Conservation (phyloP, 2,329 filamentous ascomycete species). For the Septoria linicola region DNA sequence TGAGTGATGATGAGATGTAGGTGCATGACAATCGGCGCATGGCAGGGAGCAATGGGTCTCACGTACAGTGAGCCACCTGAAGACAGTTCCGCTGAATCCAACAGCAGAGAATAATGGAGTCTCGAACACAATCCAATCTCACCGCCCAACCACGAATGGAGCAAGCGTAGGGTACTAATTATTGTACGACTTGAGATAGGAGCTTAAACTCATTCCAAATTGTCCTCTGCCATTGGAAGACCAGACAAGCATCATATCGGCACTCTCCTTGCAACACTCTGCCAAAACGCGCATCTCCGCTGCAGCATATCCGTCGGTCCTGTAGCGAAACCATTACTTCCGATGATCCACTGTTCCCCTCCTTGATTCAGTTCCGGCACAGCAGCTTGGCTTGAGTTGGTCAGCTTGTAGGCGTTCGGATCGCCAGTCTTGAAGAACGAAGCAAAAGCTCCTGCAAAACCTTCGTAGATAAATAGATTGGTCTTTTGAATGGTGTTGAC, state of each 20-base stretch:
- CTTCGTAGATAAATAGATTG: slow-evolving; percentile 56
- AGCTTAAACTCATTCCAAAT: too few species aligned
- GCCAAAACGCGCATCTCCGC: slow-evolving; percentile 57
- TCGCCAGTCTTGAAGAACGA: slow-evolving; percentile 61
- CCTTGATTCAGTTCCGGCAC: slow-evolving; percentile 47
- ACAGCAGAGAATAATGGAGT: too few species aligned
- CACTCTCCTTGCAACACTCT: slow-evolving; percentile 46
- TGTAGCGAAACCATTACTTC: slow-evolving; percentile 46
- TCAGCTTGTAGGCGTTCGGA: slow-evolving; percentile 59
- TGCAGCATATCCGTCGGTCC: slow-evolving; percentile 43
- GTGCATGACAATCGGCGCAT: too few species aligned
- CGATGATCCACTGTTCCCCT: slow-evolving; percentile 54
- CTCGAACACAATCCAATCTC: too few species aligned
- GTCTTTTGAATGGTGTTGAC: slow-evolving; percentile 54
- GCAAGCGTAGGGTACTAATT: too few species aligned
- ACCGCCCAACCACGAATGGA: too few species aligned
- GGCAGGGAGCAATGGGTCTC: too few species aligned
- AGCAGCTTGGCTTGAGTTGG: slow-evolving; percentile 43
- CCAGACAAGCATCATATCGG: too few species aligned
- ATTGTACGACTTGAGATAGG: too few species aligned
- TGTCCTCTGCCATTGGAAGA: too few species aligned
- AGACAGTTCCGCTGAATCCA: too few species aligned
- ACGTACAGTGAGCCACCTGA: too few species aligned
- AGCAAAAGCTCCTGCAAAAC: slow-evolving; percentile 59
- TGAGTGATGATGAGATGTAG: not conserved